phyloP scores from a whole-genome alignment of 1,284 basidiomycete genomes.

The Tylopilus sp. region DNA sequence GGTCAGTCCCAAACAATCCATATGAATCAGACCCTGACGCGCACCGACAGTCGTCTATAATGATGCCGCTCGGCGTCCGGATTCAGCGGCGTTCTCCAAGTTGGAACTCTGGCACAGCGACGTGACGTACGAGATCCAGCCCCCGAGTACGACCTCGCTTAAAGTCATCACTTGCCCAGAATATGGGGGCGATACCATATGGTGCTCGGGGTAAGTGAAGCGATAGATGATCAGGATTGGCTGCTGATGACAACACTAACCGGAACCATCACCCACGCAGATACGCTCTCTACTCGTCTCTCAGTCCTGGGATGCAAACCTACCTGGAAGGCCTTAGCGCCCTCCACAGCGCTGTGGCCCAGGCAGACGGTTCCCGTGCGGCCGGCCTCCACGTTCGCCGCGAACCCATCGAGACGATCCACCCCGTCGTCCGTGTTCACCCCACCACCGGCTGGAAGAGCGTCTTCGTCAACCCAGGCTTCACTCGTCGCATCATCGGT shows the following conservation, averaged over 20 bases:
- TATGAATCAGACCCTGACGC: slow-evolving; percentile 21
- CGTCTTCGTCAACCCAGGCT: slow-evolving; percentile 80
- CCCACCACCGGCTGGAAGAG: slow-evolving; percentile 88
- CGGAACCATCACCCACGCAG: slow-evolving; percentile 41
- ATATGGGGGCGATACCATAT: slow-evolving; percentile 76
- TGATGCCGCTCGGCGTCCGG: slow-evolving; percentile 74
- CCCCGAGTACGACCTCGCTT: slow-evolving; percentile 76
- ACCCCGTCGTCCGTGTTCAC: slow-evolving; percentile 78
- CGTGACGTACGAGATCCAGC: slow-evolving; percentile 83
- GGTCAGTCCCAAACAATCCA: slow-evolving; percentile 55
- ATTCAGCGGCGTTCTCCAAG: slow-evolving; percentile 77
- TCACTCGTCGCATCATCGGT: slow-evolving; percentile 77
- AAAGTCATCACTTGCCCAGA: slow-evolving; percentile 74
- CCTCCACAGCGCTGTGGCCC: slow-evolving; percentile 75
- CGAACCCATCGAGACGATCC: slow-evolving; percentile 75
- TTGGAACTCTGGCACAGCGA: slow-evolving; percentile 88
- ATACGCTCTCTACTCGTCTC: slow-evolving; percentile 76
- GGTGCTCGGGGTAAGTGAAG: slow-evolving; percentile 68
- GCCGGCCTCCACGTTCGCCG: slow-evolving; percentile 75
- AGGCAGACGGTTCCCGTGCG: slow-evolving; percentile 74
- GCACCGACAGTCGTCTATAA: slow-evolving; percentile 70
- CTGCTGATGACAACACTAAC: slow-evolving; percentile 9
- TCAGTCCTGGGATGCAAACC: slow-evolving; percentile 73
- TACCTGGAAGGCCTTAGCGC: slow-evolving; percentile 76
- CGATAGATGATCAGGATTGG: not conserved